Conservation (phyloP, 2,329 filamentous ascomycete species). For the Corinectria fuckeliana region DNA sequence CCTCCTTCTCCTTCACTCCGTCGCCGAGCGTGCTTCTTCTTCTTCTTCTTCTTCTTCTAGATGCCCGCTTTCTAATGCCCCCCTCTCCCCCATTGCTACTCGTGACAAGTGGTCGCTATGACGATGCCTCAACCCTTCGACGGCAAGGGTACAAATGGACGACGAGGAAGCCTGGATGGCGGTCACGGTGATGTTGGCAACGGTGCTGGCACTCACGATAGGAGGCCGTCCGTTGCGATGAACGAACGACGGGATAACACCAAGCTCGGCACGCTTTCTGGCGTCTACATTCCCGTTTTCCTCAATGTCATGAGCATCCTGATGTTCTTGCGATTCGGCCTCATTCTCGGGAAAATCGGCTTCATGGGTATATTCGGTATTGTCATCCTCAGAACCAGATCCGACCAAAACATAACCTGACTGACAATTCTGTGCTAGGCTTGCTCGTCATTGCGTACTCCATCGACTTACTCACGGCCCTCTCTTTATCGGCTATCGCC, state of each 20-base stretch:
- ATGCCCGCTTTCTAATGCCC: slow-evolving; percentile 12
- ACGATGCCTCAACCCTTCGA: slow-evolving; percentile 30
- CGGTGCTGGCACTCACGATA: slow-evolving; percentile 18
- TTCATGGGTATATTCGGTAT: slow-evolving; percentile 80
- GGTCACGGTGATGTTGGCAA: slow-evolving; percentile 16
- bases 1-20: slow-evolving; percentile 6
- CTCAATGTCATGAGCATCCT: slow-evolving; percentile 89
- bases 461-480: slow-evolving; percentile 82
- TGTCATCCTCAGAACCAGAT: slow-evolving; percentile 28
- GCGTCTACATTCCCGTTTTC: slow-evolving; percentile 87
- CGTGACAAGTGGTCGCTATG: slow-evolving; percentile 30
- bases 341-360: slow-evolving; percentile 81
- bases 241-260: slow-evolving; percentile 49
- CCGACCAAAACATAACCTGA: not conserved
- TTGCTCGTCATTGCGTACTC: slow-evolving; percentile 78
- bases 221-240: slow-evolving; percentile 34
- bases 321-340: slow-evolving; percentile 90
- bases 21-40: not conserved
- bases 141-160: slow-evolving; percentile 21
- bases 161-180: slow-evolving; percentile 7
- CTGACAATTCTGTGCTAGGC: slow-evolving; percentile 50
- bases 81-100: slow-evolving; percentile 12
- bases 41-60: not conserved
- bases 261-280: slow-evolving; percentile 79
- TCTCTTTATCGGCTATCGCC: slow-evolving; percentile 87